phyloP scores from a whole-genome alignment of 2,329 filamentous ascomycete genomes.

The Zasmidium angulare region DNA sequence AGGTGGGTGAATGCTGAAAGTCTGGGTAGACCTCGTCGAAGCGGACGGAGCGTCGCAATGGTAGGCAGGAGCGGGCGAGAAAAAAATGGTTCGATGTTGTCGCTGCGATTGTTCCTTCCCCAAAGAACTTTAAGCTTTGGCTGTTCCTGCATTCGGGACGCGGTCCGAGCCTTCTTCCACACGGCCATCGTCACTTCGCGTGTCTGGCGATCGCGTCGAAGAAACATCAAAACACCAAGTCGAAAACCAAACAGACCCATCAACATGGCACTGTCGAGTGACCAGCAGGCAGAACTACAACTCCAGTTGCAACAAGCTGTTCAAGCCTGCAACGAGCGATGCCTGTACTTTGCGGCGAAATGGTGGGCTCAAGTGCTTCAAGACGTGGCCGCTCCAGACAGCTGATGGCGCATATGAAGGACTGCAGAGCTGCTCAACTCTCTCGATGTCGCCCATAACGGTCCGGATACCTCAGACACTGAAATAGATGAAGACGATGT shows the following conservation, averaged over 20 bases:
- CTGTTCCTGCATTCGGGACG: not conserved
- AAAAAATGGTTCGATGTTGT: not conserved
- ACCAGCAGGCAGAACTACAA: conserved; percentile 61
- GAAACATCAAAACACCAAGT: not conserved
- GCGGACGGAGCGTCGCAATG: not conserved
- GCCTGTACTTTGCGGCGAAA: conserved; percentile 94
- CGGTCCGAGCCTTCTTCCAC: not conserved
- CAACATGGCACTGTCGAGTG: conserved; percentile 35
- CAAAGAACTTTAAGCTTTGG: not conserved
- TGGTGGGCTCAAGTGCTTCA: conserved; percentile 58
- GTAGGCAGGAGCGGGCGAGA: not conserved
- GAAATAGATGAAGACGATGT: conserved; percentile 37
- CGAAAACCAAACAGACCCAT: not conserved
- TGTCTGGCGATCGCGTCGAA: not conserved
- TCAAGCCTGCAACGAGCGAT: conserved; percentile 88
- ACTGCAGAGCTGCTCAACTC: conserved; percentile 90
- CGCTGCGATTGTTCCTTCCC: not conserved
- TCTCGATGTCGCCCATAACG: conserved; percentile 58
- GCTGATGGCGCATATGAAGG: conserved; percentile 54
- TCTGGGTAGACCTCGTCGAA: not conserved
- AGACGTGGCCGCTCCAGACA: conserved; percentile 14
- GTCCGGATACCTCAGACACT: conserved; percentile 54
- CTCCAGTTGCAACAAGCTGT: conserved; percentile 79
- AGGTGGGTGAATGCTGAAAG: not conserved
- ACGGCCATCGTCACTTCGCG: not conserved